Evolutionary conservation across 2,329 filamentous ascomycete species (phyloP).

Genomic region (Leptographium flavum): DNA sequence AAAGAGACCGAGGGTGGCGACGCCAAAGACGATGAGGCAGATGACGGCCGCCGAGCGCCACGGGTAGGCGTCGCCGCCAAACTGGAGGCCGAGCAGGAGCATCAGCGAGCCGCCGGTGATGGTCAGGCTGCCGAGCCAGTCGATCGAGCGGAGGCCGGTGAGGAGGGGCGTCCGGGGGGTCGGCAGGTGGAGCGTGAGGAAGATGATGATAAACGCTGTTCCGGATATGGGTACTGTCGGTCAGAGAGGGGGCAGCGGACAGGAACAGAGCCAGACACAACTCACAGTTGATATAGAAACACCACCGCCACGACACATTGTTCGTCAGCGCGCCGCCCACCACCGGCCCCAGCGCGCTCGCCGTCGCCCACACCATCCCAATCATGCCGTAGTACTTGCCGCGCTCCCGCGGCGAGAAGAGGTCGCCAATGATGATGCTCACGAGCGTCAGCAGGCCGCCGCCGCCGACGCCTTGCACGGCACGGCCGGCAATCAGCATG

Average conservation of each 20-base stretch:
- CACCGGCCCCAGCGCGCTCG: slow-evolving; percentile 10
- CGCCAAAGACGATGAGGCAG: slow-evolving; percentile 47
- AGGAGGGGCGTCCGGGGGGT: slow-evolving; percentile 49
- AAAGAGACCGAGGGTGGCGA: slow-evolving; percentile 33
- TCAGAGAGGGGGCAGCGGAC: neutral
- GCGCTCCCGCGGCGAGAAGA: slow-evolving; percentile 12
- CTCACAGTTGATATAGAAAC: slow-evolving; percentile 47
- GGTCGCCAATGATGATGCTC: slow-evolving; percentile 43
- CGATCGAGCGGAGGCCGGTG: slow-evolving; percentile 48
- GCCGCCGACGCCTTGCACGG: slow-evolving; percentile 41
- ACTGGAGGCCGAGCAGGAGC: slow-evolving; percentile 55
- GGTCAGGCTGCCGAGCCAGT: slow-evolving; percentile 31
- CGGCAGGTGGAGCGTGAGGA: slow-evolving; percentile 52
- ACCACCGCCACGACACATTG: slow-evolving; percentile 46
- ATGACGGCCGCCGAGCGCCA: slow-evolving; percentile 49
- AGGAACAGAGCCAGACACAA: neutral
- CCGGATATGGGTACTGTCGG: slow-evolving; percentile 17
- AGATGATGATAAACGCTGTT: slow-evolving; percentile 29
- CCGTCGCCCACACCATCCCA: slow-evolving; percentile 12
- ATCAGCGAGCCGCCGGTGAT: slow-evolving; percentile 54
- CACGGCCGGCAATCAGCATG: slow-evolving; percentile 39
- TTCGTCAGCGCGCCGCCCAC: slow-evolving; percentile 11
- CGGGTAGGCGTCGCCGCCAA: slow-evolving; percentile 41
- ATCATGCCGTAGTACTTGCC: slow-evolving; percentile 13
- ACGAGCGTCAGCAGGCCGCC: slow-evolving; percentile 45